These are phyloP conservation scores for Fusarium kyushuense DNA, from an alignment of 2,329 filamentous ascomycete genomes.

Conservation along the genomic window DNA sequence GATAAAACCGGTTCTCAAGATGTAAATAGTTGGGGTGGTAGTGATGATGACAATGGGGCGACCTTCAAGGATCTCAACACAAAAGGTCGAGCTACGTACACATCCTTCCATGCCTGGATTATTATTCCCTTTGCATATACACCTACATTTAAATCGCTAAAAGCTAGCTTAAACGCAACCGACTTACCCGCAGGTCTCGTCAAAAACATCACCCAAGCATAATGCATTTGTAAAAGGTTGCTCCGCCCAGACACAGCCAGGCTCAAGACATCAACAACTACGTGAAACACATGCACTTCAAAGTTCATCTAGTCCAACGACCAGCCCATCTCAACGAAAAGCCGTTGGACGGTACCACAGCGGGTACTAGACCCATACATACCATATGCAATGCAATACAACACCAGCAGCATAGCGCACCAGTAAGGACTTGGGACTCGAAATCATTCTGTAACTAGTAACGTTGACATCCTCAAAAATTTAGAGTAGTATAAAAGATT, in stretches of 20 bases:
- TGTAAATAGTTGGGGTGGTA: neutral
- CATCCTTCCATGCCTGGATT: neutral
- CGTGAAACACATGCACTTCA: neutral
- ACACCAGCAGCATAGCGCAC: constrained; percentile 4
- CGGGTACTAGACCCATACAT: constrained; percentile 8
- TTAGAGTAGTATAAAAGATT: neutral
- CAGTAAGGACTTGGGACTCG: neutral
- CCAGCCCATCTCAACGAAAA: constrained; percentile 6
- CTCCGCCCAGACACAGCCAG: neutral
- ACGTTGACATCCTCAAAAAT: neutral
- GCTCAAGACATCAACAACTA: neutral
- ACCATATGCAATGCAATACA: constrained; percentile 6
- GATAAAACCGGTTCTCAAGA: neutral
- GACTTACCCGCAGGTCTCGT: neutral
- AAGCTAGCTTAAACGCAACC: neutral
- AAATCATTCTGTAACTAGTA: neutral
- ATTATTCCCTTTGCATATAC: no score
- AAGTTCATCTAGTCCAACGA: constrained; percentile 2
- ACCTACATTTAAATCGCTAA: neutral
- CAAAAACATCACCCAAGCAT: neutral
- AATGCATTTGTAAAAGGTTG: neutral
- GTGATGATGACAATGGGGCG: neutral
- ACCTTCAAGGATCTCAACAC: neutral
- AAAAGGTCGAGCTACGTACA: neutral
- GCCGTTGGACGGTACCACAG: neutral